These are phyloP conservation scores for Dictyophora rubrovolvata DNA, from an alignment of 768 basidiomycete species.

Conservation along the genomic window DNA sequence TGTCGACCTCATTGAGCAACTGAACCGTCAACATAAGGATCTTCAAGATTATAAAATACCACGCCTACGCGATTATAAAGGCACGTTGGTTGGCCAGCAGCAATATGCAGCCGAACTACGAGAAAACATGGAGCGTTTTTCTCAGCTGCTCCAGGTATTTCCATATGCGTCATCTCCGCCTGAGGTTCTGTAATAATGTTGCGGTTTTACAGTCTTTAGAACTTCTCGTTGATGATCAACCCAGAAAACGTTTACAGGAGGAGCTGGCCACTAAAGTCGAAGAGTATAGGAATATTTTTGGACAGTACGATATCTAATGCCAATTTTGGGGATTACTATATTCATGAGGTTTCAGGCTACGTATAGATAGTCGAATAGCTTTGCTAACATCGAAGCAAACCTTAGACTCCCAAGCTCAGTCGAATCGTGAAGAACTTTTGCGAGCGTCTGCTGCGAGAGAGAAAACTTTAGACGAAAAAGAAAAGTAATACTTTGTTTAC, in stretches of 20 bases:
- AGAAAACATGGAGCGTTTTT: constrained; percentile 58
- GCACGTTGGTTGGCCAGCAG: constrained; percentile 63
- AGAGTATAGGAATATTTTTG: constrained; percentile 35
- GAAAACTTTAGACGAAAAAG: constrained; percentile 48
- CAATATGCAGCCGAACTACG: constrained; percentile 64
- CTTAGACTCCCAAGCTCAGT: constrained; percentile 51
- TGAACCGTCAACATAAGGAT: constrained; percentile 51
- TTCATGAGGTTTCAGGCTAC: constrained; percentile 26
- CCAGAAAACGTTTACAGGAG: constrained; percentile 40
- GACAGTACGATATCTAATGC: constrained; percentile 33
- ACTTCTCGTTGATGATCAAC: constrained; percentile 61
- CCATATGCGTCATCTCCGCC: neutral
- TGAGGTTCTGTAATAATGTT: neutral
- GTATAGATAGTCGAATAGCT: constrained; percentile 56
- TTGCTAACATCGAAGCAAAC: constrained; percentile 62
- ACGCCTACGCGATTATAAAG: constrained; percentile 55
- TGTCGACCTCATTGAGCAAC: constrained; percentile 35
- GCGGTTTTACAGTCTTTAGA: constrained; percentile 46
- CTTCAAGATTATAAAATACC: constrained; percentile 65
- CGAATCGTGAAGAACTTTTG: constrained; percentile 62
- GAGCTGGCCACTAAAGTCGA: constrained; percentile 35
- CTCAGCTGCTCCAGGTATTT: constrained; percentile 57
- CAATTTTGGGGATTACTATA: constrained; percentile 5
- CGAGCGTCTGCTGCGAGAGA: constrained; percentile 38
- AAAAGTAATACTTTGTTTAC: constrained; percentile 36